Conservation (phyloP, 2,329 filamentous ascomycete species). For the Coniosporium tulheliwenetii region DNA sequence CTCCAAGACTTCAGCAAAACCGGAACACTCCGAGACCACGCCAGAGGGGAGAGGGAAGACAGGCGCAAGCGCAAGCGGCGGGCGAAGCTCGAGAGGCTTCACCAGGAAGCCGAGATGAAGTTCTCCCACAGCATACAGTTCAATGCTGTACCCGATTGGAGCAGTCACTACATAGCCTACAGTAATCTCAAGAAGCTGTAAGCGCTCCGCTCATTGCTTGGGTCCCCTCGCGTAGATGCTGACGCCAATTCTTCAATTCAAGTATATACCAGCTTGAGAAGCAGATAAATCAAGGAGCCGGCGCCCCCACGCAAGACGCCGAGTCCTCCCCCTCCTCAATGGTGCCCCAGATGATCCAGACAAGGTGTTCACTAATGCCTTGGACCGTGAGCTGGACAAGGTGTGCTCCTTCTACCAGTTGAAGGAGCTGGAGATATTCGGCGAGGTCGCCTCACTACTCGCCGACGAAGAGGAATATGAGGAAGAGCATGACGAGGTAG, state of each 20-base stretch:
- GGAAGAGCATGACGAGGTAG: slow-evolving; percentile 33
- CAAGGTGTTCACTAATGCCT: slow-evolving; percentile 60
- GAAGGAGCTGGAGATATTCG: slow-evolving; percentile 77
- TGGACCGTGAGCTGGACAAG: slow-evolving; percentile 87
- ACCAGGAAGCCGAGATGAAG: slow-evolving; percentile 83
- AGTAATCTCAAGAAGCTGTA: slow-evolving; percentile 98
- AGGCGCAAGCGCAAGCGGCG: slow-evolving; percentile 28
- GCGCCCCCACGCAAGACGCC: slow-evolving; percentile 45
- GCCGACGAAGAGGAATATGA: slow-evolving; percentile 57
- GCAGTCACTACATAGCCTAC: slow-evolving; percentile 92
- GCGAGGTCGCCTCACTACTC: slow-evolving; percentile 64
- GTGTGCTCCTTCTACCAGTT: slow-evolving; percentile 78
- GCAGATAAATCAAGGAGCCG: slow-evolving; percentile 46
- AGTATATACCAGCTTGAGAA: slow-evolving; percentile 96
- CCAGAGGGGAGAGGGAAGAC: slow-evolving; percentile 9
- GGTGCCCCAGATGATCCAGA: slow-evolving; percentile 55
- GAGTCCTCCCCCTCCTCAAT: slow-evolving; percentile 75
- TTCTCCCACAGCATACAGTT: slow-evolving; percentile 99
- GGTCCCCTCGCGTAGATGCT: background rate
- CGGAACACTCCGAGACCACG: background rate
- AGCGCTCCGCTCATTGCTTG: slow-evolving; percentile 19
- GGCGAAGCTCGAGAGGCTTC: slow-evolving; percentile 54
- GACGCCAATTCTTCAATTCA: slow-evolving; percentile 2
- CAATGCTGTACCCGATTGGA: slow-evolving; percentile 99
- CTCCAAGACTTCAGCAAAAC: background rate